Evolutionary conservation across 805 yeast genomes (phyloP).

Genomic region (Candida bentonensis): DNA sequence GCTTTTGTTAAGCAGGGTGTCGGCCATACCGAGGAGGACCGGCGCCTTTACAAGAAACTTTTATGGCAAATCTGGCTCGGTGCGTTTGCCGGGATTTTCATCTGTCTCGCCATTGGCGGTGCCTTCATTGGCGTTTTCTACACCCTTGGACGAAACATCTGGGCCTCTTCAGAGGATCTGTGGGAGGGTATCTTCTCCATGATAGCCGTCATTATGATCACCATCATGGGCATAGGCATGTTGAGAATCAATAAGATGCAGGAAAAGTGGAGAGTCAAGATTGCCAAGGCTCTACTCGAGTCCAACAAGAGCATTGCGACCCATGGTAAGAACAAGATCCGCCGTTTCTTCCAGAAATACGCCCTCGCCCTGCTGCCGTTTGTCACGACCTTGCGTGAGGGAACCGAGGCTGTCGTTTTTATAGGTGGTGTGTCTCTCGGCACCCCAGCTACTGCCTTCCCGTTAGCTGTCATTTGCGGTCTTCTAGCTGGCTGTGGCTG

Average conservation of each 20-base stretch:
- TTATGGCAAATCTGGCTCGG: slow-evolving; percentile 84
- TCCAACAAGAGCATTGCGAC: slow-evolving; percentile 2
- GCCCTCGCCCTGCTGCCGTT: slow-evolving; percentile 84
- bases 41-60: slow-evolving; percentile 42
- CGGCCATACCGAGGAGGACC: slow-evolving; percentile 29
- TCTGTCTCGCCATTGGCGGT: slow-evolving; percentile 78
- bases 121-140: slow-evolving; percentile 93
- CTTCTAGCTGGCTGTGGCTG: slow-evolving; percentile 60
- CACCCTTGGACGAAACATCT: slow-evolving; percentile 63
- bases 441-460: slow-evolving; percentile 59
- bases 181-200: slow-evolving; percentile 96
- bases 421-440: slow-evolving; percentile 89
- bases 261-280: slow-evolving; percentile 91
- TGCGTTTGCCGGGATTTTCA: slow-evolving; percentile 50
- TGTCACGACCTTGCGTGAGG: slow-evolving; percentile 88
- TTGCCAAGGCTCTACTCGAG: slow-evolving; percentile 69
- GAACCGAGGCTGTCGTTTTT: slow-evolving; percentile 89
- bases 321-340: slow-evolving; percentile 7
- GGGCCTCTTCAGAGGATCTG: slow-evolving; percentile 76
- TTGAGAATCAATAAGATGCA: slow-evolving; percentile 91
- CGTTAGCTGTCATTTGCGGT: slow-evolving; percentile 86
- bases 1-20: slow-evolving; percentile 87
- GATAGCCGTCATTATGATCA: slow-evolving; percentile 78
- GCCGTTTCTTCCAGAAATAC: slow-evolving; percentile 47
- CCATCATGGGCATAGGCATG: slow-evolving; percentile 94